A percentile compares a stretch with the other conserved stretches of the same genome.
phyloP scores from a whole-genome alignment of 2,329 filamentous ascomycete species.

The Emergomyces orientalis region DNA sequence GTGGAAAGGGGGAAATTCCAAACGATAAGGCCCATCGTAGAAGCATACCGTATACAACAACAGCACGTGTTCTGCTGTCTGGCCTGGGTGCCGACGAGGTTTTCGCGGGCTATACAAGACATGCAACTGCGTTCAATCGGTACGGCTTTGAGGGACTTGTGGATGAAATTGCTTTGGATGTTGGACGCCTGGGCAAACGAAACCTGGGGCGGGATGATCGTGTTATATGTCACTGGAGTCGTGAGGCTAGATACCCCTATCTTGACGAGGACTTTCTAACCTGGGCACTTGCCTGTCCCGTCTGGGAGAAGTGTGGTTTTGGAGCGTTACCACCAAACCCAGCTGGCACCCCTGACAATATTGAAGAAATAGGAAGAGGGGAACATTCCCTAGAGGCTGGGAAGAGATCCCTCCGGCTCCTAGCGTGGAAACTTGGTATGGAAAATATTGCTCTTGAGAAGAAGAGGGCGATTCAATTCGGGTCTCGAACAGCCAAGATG shows the following conservation, averaged over 20 bases:
- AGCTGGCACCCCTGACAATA: conserved; percentile 16
- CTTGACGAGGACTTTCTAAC: conserved; percentile 79
- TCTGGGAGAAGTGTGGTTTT: conserved; percentile 86
- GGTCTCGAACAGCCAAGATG: conserved; percentile 75
- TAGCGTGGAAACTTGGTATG: conserved; percentile 69
- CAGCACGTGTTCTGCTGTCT: conserved; percentile 76
- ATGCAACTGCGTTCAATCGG: conserved; percentile 64
- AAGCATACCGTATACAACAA: conserved; percentile 49
- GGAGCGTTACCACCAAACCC: conserved; percentile 36
- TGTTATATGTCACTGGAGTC: conserved; percentile 78
- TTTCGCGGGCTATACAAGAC: conserved; percentile 85
- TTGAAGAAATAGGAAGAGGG: conserved; percentile 18
- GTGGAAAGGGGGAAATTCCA: conserved; percentile 51
- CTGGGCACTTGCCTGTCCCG: conserved; percentile 64
- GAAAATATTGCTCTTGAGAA: conserved; percentile 66
- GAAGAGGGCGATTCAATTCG: conserved; percentile 86
- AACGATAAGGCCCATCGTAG: conserved; percentile 23
- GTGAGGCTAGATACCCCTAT: conserved; percentile 82
- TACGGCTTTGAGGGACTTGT: conserved; percentile 62
- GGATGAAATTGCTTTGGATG: conserved; percentile 75
- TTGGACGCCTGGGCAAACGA: conserved; percentile 77
- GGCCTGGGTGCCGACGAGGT: conserved; percentile 93
- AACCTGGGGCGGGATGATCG: conserved; percentile 92
- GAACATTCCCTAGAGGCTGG: conserved; percentile 55
- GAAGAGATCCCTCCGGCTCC: conserved; percentile 69